Evolutionary conservation across 2,329 filamentous ascomycete genomes (phyloP), one percentile per base, ranked within the genome.

Genomic region (Fusarium sp.): DNA sequence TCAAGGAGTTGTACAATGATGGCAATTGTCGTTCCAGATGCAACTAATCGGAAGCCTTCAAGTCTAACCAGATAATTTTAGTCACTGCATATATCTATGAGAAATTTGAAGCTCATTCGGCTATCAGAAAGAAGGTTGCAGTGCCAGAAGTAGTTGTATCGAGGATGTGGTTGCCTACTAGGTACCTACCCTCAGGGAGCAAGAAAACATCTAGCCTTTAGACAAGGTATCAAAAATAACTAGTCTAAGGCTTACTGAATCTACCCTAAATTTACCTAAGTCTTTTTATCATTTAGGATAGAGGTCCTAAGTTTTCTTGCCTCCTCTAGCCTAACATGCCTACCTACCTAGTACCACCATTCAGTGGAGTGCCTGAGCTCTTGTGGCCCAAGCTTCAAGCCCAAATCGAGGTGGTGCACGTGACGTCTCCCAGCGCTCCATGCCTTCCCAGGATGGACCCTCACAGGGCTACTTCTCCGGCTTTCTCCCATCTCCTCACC

Each of bases 401-500:
- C 39, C 22, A 56, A 45, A 57, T 41, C 12, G 31, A 56, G 29
- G n/a, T 17, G n/a, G 4, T 46, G 44, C 70, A 72, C 70, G 70
- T 72, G 70, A 72, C 68, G 42, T 22, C 12, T 29, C 49, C 35
- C 59, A 59, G 49, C 53, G 47, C 61, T 59, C 57, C 41, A 55
- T 65, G 44, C 55, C 45, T 65, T 45, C 52, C 45, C 58, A 50
- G 50, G 42, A 57, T 49, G 45, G 41, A 62, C 70, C 59, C 53
- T 69, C 61, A 49, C 62, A 71, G 70, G 54, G 75, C 73, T 73
- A 57, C 71, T 74, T 76, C 68, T 75, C 73, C 65, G 70, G 71
- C 71, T 64, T 76, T 75, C 74, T 74, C 65, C 73, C 69, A 70
- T 70, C 74, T 75, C 72, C 65, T 66, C 72, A 64, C 66, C 50